Base-by-base conservation (phyloP, 768 basidiomycete genomes). In the Panaeolus cyanescens region DNA sequence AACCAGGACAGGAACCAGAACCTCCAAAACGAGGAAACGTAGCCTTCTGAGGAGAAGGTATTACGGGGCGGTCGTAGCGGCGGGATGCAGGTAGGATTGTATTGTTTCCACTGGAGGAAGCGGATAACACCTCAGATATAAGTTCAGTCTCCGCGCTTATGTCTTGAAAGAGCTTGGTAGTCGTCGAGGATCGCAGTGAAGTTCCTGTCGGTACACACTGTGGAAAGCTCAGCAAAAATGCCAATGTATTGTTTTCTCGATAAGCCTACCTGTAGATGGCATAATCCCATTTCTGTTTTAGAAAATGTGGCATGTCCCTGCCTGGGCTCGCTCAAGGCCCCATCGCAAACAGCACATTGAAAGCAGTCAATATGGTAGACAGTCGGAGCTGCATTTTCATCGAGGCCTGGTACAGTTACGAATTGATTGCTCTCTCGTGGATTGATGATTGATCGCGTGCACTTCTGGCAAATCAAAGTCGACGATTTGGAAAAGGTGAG, bases 311-410 rank as follows among this genome's bases (percentile, higher is more conserved):
- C 86, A 63, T 87, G 84, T 1, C 90, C 89, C 20, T 79, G 82
- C 54, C 75, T 75, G 33, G 76, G 77, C 68, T 90, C 89, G 62
- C 82, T 83, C 66, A 95, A 92, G 8, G 79, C 68, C 17, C 83
- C 80, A 42, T 84, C 77, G 66, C 92, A 95, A 20, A 89, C 75
- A 20, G 72, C 77, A 67, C 92, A 95, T 56, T 81, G 85, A 73
- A 95, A 93, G 70, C 92, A 95, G 40, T 85, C 82, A 3, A 83
- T 79, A 65, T 95, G 92, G 67, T 90, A 94, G 20, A 81, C 80
- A 70, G 82, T 81, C n/a, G 85, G 80, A 22, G 76, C 74, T 17
- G 77, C 77, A 31, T 75, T 79, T 42, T 76, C 74, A 13, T 77
- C 79, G 32, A 78, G 75, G 59, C 82, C 84, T 6, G 91, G 90